Percentiles rank a stretch among this genome's conserved stretches.
Conservation (phyloP, 73 alveolate species). For the Paramecium bursaria region DNA sequence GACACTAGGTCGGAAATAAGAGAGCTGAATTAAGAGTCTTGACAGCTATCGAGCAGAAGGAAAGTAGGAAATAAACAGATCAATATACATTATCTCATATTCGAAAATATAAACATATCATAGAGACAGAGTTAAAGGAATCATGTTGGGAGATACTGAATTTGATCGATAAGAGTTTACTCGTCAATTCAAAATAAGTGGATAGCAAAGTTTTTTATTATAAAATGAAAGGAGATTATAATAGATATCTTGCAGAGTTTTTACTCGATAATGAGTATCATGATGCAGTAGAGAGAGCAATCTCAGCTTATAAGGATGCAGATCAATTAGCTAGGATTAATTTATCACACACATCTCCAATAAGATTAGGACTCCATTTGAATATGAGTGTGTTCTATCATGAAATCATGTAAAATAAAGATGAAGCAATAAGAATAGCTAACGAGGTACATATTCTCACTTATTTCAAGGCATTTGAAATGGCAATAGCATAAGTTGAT, state of each 20-base stretch:
- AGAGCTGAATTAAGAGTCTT: slow-evolving; percentile 91
- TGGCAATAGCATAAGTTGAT: slow-evolving; percentile 83
- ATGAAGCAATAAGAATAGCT: slow-evolving; percentile 87
- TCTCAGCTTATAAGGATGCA: slow-evolving; percentile 92
- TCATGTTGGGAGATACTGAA: slow-evolving; percentile 81
- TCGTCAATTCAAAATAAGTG: slow-evolving; percentile 75
- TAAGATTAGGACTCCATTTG: slow-evolving; percentile 88
- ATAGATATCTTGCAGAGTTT: slow-evolving; percentile 93
- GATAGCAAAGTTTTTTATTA: slow-evolving; percentile 88
- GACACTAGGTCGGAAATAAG: slow-evolving; percentile 76
- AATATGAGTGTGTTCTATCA: slow-evolving; percentile 92
- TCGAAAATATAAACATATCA: slow-evolving; percentile 75
- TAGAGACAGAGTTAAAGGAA: slow-evolving; percentile 83
- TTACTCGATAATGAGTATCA: slow-evolving; percentile 81
- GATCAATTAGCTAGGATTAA: slow-evolving; percentile 78
- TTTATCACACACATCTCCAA: slow-evolving; percentile 91
- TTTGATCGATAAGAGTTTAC: slow-evolving; percentile 76
- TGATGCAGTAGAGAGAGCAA: slow-evolving; percentile 81
- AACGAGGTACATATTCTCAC: no score
- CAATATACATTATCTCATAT: slow-evolving; percentile 77
- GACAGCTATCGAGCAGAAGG: slow-evolving; percentile 82
- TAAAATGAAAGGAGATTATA: slow-evolving; percentile 97
- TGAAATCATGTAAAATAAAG: slow-evolving; percentile 83
- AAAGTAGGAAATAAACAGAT: slow-evolving; percentile 78
- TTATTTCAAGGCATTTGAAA: slow-evolving; percentile 89